Percentiles rank a stretch among this genome's conserved stretches.
phyloP scores from a whole-genome alignment of 345 rosid species.

The Salix dunnii region DNA sequence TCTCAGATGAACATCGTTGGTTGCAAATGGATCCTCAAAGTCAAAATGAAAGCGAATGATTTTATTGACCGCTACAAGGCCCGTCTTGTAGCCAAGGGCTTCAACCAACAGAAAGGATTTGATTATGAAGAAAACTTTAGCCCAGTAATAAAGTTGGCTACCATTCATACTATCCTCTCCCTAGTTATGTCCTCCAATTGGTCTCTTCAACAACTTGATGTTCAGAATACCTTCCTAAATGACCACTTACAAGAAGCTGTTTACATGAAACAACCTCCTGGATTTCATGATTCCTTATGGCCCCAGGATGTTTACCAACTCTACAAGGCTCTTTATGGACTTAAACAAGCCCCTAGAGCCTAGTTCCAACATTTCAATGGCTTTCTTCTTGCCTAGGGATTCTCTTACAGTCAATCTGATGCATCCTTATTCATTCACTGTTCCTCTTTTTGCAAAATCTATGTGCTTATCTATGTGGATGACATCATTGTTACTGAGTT shows the following conservation, averaged over 20 bases:
- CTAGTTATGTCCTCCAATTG: accelerated
- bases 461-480: too few relatives aligned
- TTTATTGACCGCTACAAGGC: not conserved
- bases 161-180: not conserved
- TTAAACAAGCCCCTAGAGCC: not conserved
- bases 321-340: not conserved
- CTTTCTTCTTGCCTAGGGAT: not conserved
- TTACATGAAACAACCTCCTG: not conserved
- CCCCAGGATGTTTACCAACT: not conserved
- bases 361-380: too few relatives aligned
- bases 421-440: not conserved
- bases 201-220: not conserved
- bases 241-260: too few relatives aligned
- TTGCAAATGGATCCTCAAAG: not conserved
- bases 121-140: not conserved
- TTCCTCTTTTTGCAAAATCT: too few relatives aligned
- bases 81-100: not conserved
- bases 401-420: not conserved
- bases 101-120: not conserved
- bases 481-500: not conserved
- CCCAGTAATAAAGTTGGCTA: accelerated
- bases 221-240: too few relatives aligned
- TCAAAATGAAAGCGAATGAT: accelerated
- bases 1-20: not conserved
- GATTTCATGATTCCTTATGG: not conserved